A percentile compares a stretch with the other conserved stretches of the same genome.
Evolutionary conservation across 768 basidiomycete species (phyloP).

Genomic region (Crepidotus variabilis): DNA sequence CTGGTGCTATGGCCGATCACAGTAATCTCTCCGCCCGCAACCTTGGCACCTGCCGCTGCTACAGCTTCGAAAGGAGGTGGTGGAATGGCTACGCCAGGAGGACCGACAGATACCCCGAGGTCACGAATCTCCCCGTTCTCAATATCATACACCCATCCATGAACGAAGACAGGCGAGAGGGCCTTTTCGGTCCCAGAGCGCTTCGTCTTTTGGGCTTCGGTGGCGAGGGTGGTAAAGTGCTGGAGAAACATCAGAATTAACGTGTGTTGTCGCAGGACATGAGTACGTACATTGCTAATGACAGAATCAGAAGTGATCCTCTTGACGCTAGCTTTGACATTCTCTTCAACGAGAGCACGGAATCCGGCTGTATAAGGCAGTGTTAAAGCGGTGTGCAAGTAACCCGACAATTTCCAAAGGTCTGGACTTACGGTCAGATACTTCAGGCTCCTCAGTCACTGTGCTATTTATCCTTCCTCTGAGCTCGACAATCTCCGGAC

Average conservation of each 20-base stretch:
- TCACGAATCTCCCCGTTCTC: conserved; percentile 48
- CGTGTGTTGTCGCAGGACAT: not conserved
- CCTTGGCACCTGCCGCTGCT: not conserved
- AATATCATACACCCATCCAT: conserved; percentile 61
- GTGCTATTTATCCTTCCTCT: conserved; percentile 15
- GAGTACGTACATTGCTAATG: conserved; percentile 24
- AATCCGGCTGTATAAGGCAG: conserved; percentile 38
- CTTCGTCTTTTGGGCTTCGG: not conserved
- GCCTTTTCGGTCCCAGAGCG: not conserved
- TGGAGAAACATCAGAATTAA: not conserved
- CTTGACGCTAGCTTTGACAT: conserved; percentile 29
- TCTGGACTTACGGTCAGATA: conserved; percentile 24
- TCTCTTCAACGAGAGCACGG: conserved; percentile 41
- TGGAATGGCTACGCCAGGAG: conserved; percentile 29
- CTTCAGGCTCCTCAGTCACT: conserved; percentile 16
- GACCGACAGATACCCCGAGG: conserved; percentile 37
- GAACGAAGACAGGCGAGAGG: conserved; percentile 31
- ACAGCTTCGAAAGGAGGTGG: conserved; percentile 20
- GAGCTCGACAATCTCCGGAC: conserved; percentile 31
- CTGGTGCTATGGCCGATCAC: not conserved
- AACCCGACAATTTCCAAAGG: not conserved
- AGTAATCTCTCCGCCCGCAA: not conserved
- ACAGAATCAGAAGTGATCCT: conserved; percentile 24
- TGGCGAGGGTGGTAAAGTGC: conserved; percentile 13
- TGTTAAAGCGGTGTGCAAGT: not conserved